Base-by-base conservation (phyloP, 768 basidiomycete genomes). In the Serendipita sp. region DNA sequence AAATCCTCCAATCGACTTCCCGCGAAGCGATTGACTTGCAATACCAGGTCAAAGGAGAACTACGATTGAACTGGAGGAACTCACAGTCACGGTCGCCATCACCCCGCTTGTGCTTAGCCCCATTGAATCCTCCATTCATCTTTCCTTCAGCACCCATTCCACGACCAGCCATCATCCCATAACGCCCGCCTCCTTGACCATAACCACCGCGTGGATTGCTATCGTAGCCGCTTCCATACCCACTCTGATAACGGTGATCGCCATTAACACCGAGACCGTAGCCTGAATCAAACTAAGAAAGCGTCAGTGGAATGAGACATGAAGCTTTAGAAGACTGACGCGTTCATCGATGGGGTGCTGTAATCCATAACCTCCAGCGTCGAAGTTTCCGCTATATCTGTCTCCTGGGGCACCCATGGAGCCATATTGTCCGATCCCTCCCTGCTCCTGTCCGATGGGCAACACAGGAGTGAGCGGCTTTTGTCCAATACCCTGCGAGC, bases 1-100 rank as follows among this genome's bases (percentile, higher is more conserved):
- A 99, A 76, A 69, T 99, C 96, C 71, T 99, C 96, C 61, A 99
- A 78, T 43, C 93, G 85, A 30, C 92, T 94, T 4, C 95, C 95
- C 31, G 95, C 86, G 71, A 97, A 99, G 3, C 96, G 86, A 75
- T 99, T 99, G 74, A 94, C 93, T 93, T n/a, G n/a, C n/a, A n/a
- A n/a, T n/a, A n/a, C 42, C 56, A 61, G 31, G 31, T n/a, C 24
- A 16, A 61, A n/a, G n/a, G n/a, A n/a, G n/a, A n/a, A n/a, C n/a
- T n/a, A n/a, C n/a, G 56, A 53, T n/a, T 17, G 42, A 42, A 30
- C 16, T 26, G 9, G 33, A 9, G 7, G 44, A 45, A 70, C 77
- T 69, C 71, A 84, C 81, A 92, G 79, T 90, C 84, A 68, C 92
- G 84, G 72, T 95, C 91, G 69, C 92, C 80, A 68, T 96, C 90